Evolutionary conservation across 164 flowering plant species (phyloP), one percentile per base, ranked within the genome.

Genomic region (Annona squamosa): DNA sequence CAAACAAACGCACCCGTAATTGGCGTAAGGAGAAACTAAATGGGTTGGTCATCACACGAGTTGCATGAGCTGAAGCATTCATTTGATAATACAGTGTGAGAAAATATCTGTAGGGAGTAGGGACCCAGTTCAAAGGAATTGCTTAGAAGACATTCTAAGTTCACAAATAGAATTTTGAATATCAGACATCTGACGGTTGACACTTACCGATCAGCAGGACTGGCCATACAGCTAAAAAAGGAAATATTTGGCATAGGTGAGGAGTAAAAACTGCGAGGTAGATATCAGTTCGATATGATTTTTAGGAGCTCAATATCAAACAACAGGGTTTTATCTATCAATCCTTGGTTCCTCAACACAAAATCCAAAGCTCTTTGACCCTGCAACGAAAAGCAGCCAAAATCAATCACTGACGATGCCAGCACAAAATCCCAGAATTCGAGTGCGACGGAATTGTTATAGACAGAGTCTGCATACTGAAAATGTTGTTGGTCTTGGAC

Each of bases 361-460:
- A 95, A 95, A 82, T 85, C 91, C 82, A 95, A 79, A 43, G 98
- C 99, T 76, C 98, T 77, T 82, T 95, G 98, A 26, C 99, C 99
- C 99, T 94, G 87, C 77, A 72, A 56, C 4, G 68, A 47, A 69
- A 18, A 5, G 48, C 7, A 19, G 10, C 47, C 19, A 48, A 4
- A 17, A 48, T 66, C 46, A 9, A 44, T 42, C 7, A 18, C 37
- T 63, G 9, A 4, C 18, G 66, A 26, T 63, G 18, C 16, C 16
- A 6, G 19, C 37, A 63, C 19, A 63, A 7, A 63, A 17, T 19
- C 7, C 5, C 65, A n/a, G 19, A 63, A 63, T 6, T 13, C 2
- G 43, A 42, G 3, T 26, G 3, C 13, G 9, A 65, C 6, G 45
- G 41, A 9, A 12, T 5, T 12, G 41, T 65, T 12, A 37, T 19